Evolutionary conservation across 2,329 filamentous ascomycete species (phyloP), one percentile per base, ranked within the genome.

Genomic region (Diaporthe australafricana): DNA sequence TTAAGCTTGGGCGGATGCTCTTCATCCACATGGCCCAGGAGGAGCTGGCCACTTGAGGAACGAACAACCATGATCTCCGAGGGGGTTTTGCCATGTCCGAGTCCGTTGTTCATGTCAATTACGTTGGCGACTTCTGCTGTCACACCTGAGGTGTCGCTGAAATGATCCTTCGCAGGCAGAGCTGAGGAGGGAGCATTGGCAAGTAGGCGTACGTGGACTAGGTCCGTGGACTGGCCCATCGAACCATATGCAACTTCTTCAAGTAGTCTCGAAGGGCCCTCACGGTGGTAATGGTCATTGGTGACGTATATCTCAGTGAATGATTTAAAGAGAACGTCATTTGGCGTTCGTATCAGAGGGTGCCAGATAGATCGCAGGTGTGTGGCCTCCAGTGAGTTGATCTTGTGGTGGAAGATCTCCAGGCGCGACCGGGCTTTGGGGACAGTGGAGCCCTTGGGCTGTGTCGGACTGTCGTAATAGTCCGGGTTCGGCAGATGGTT

Each of bases 251-350:
- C 80, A 0, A 86, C 0, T 42, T 87, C 84, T 74, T 91, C 90
- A 0, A 90, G 1, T 0, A 76, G 11, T 2, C 88, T 83, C 78
- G 85, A 77, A 0, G 77, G 6, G 0, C 89, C 89, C 1, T 86
- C 83, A 0, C 81, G 83, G 77, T 90, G 85, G 74, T 80, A 79
- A 68, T 91, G 89, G 73, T 91, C 90, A 73, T 91, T 91, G 0
- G 89, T 91, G 7, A 91, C 85, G 63, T 88, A 87, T 77, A 91
- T 85, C 0, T 85, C 84, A 16, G 76, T 80, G 0, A 86, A 83
- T 0, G 81, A 85, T 5, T 79, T 75, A 2, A 85, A 87, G 7
- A 86, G 78, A 16, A 92, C 79, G 73, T 92, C 90, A 73, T 91
- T 91, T 1, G 90, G 89, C 0, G 88, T 91, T 12, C 76, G 77